Conservation (phyloP, 768 basidiomycete genomes). For the Tulasnella sp. region DNA sequence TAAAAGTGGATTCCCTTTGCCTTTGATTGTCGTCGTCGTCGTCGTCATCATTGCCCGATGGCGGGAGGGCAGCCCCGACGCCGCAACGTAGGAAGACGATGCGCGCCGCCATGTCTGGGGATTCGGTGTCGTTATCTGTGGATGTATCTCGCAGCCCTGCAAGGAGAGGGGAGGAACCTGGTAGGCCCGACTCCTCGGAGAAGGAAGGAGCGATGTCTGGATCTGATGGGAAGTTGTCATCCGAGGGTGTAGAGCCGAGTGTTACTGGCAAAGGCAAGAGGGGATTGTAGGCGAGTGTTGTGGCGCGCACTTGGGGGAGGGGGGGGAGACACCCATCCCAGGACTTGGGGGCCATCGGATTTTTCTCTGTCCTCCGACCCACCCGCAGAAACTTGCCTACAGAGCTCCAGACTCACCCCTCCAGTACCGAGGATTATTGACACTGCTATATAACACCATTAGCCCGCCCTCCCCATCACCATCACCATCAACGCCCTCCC, state of each 20-base stretch:
- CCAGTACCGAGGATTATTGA: conserved; percentile 1
- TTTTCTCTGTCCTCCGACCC: conserved; percentile 17
- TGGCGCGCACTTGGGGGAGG: not conserved
- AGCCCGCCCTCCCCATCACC: not conserved
- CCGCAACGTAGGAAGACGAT: not conserved
- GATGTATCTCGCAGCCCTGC: not conserved
- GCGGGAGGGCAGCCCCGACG: not conserved
- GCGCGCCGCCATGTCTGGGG: not conserved
- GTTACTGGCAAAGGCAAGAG: conserved; percentile 7
- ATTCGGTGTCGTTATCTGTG: not conserved
- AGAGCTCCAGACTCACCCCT: conserved; percentile 12
- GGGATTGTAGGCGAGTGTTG: conserved; percentile 14
- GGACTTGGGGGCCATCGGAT: conserved; percentile 20
- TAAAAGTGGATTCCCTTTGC: not conserved
- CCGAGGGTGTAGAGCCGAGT: conserved; percentile 12
- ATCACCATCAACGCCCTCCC: not conserved
- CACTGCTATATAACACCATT: not conserved
- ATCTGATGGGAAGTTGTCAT: conserved; percentile 15
- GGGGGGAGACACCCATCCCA: not conserved
- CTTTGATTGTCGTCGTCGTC: not conserved
- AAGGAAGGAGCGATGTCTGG: conserved; percentile 5
- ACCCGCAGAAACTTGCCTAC: not conserved
- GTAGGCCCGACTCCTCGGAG: conserved; percentile 15
- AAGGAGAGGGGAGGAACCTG: not conserved
- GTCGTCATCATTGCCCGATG: not conserved